Base-by-base conservation (phyloP, 1,139 yeast species). In the Saccharomyces hybrid region DNA sequence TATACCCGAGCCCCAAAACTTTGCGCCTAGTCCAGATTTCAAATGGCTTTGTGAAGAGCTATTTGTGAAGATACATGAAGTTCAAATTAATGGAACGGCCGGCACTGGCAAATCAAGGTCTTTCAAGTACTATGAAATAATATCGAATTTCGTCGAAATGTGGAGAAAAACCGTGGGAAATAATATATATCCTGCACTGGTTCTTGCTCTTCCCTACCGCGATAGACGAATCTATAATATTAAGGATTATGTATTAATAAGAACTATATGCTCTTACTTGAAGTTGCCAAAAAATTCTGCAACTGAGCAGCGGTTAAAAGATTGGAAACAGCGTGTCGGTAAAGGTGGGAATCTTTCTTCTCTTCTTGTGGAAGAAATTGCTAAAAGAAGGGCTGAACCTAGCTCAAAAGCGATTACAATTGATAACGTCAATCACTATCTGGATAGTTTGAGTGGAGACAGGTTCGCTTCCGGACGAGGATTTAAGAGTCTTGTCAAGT, bases 141-240 rank as follows among this genome's bases (percentile, higher is more conserved):
- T 66, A 1, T 47, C 59, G 3, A 55, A 61, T 46, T 91, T 88
- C 66, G 74, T 87, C 49, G 68, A 72, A 3, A 71, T 78, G 26
- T 90, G 90, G 84, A 74, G 84, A 54, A 71, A 73, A 13, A 80
- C 81, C 32, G 85, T 88, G 2, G 96, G 96, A 0, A 68, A 75
- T 32, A 83, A 90, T 66, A 76, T 89, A 4, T 84, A 77, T 61
- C 93, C 95, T 0, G 83, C 84, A 0, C 74, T 87, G 13, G 71
- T 83, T 42, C 72, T 90, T 48, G 73, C 83, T 2, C 70, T 85
- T 25, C 93, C 95, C 0, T 80, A 81, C 56, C 77, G 81, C 59
- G 85, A 85, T 55, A 70, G 66, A 13, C 69, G 89, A 28, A 65
- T 75, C 9, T 84, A 79, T 64, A 75, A 76, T 60, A 74, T 83